phyloP scores from a whole-genome alignment of 202 grass and related monocot genomes.

The Eragrostis tef region DNA sequence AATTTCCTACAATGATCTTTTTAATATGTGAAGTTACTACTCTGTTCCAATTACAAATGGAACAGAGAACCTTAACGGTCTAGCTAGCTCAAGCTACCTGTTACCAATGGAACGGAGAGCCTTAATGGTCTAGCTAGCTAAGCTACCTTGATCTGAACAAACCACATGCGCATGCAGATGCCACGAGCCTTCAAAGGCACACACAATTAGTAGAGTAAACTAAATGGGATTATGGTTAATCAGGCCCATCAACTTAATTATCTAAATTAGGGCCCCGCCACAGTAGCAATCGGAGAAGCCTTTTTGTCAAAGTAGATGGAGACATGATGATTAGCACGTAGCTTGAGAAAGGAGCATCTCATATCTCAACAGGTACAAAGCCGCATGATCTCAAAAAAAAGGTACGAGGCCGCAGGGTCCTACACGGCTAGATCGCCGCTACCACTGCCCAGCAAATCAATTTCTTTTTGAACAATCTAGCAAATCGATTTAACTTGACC shows the following conservation, averaged over 20 bases:
- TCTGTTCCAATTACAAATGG: too few species aligned
- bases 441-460: background rate
- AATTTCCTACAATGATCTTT: too few species aligned
- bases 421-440: too few species aligned
- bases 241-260: slow-evolving; percentile 25
- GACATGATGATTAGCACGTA: slow-evolving; percentile 52
- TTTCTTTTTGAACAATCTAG: background rate
- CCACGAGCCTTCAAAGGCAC: background rate
- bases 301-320: slow-evolving; percentile 40
- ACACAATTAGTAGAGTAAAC: background rate
- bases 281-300: slow-evolving; percentile 6
- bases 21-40: too few species aligned
- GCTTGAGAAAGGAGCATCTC: slow-evolving; percentile 51
- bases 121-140: too few species aligned
- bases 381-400: too few species aligned
- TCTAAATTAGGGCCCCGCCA: background rate
- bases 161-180: background rate
- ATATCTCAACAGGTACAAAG: background rate
- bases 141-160: background rate
- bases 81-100: too few species aligned
- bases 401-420: too few species aligned
- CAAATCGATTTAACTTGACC: slow-evolving; percentile 1
- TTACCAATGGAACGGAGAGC: too few species aligned
- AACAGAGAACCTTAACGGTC: too few species aligned
- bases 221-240: slow-evolving; percentile 31